Evolutionary conservation across 176 grass and related monocot genomes (phyloP), one percentile per base, ranked within the genome.

Genomic region (Pontederia paniculata): DNA sequence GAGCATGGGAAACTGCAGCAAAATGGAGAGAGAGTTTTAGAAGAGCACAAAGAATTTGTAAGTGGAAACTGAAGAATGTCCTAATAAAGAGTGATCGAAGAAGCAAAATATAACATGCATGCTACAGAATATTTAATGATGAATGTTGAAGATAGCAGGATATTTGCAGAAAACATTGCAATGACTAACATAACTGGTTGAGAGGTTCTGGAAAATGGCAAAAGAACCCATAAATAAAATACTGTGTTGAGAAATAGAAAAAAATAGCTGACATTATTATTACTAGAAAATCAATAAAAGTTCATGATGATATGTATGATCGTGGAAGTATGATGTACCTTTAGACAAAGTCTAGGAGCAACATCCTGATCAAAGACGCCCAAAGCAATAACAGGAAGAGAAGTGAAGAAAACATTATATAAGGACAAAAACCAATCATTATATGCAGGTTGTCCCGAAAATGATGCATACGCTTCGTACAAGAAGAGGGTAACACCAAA

Each of bases 341-440:
- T 97, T 56, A 87, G 74, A 31, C 91, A 97, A 73, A 87, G 75
- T 20, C 86, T 70, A 13, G 91, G 78, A 2, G 86, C 86, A 21
- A 97, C 86, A 42, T 97, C 91, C 44, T 97, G 85, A 58, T 97
- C 82, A 46, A 97, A 78, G 16, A 97, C 91, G 5, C 91, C 91
- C 41, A 90, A 78, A 49, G 86, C 86, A 5, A 97, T 76, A 17
- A 84, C 91, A 0, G 91, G 85, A 10, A 97, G 77, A 14, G 82
- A 97, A 2, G 91, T 97, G 77, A 97, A 97, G 19, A 88, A 2
- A 1, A 90, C 71, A 11, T 89, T 97, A 62, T 79, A 97, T 4
- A 55, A 12, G 0, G 91, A 23, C 58, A 84, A 51, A 2, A 74
- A 68, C 91, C 91, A 97, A 47, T 90, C 86, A 23, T 97, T 86